Base-by-base conservation (phyloP, 371 early-diverging fungal species). In the Mucor circinelloides region DNA sequence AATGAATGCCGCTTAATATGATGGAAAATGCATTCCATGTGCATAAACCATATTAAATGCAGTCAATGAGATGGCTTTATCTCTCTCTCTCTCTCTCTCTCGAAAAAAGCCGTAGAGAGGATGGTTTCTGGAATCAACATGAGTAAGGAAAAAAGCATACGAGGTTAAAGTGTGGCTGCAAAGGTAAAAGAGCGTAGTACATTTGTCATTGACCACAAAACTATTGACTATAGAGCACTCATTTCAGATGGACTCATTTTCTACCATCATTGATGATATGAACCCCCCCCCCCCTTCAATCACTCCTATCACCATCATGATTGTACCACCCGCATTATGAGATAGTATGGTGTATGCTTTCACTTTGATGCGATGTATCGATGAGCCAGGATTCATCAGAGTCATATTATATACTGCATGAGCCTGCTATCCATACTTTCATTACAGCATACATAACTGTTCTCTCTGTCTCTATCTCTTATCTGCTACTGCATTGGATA, bases 41-140 rank as follows among this genome's bases (percentile, higher is more conserved):
- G 66, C 66, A 65, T 65, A 44, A 58, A 38, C 66, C 66, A 65
- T 58, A 58, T 34, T 52, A 38, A 38, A 21, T 46, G 38, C 17
- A 36, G 40, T 38, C 46, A 42, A 12, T n/a, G 27, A 28, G 15
- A 28, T 46, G 6, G n/a, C 1, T 42, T 1, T 28, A 10, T 17
- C 12, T 27, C 27, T 6, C 5, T 21, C 32, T n/a, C n/a, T n/a
- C n/a, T n/a, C n/a, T n/a, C n/a, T n/a, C n/a, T n/a, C n/a, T n/a
- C n/a, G n/a, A n/a, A n/a, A n/a, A n/a, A n/a, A n/a, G n/a, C n/a
- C n/a, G n/a, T n/a, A n/a, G n/a, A n/a, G n/a, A n/a, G 36, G 9
- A 13, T 36, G 36, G 13, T 4, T 13, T 36, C 13, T 36, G 1
- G 10, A n/a, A n/a, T n/a, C n/a, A n/a, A 36, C 30, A 21, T 6